phyloP scores from a whole-genome alignment of 2,329 filamentous ascomycete species.

The Penicillium frequentans region DNA sequence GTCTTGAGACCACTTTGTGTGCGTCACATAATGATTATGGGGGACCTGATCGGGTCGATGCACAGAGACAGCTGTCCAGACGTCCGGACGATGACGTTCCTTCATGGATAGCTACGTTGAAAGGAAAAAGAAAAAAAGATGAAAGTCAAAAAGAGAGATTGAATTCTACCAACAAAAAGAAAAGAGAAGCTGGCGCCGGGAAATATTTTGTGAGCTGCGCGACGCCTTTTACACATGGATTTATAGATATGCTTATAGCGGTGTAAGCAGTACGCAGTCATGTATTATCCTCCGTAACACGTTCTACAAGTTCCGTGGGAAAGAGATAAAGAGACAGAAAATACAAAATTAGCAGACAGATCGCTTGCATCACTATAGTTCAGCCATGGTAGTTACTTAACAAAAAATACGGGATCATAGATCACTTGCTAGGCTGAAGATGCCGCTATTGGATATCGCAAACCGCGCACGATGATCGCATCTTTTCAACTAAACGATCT shows the following conservation, averaged over 20 bases:
- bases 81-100: conserved; percentile 5
- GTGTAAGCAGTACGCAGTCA: neutral
- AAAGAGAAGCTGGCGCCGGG: neutral
- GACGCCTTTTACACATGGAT: neutral
- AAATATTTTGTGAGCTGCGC: no score
- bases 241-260: neutral
- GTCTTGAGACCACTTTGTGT: conserved; percentile 7
- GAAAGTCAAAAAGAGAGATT: neutral
- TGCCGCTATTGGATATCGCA: conserved; percentile 18
- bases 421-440: neutral
- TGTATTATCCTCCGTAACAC: neutral
- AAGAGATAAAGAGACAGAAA: neutral
- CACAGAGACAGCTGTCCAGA: conserved; percentile 7
- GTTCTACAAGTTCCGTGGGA: neutral
- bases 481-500: neutral
- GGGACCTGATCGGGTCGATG: conserved; percentile 2
- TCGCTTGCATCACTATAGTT: neutral
- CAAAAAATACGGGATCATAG: neutral
- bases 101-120: conserved; percentile 9
- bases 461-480: conserved; percentile 20
- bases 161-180: neutral
- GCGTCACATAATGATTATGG: conserved; percentile 15
- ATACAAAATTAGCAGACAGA: neutral
- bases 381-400: neutral
- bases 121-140: neutral